These are phyloP conservation scores for Pseudogymnoascus sp. DNA, from an alignment of 2,329 filamentous ascomycete species.

Conservation along the genomic window DNA sequence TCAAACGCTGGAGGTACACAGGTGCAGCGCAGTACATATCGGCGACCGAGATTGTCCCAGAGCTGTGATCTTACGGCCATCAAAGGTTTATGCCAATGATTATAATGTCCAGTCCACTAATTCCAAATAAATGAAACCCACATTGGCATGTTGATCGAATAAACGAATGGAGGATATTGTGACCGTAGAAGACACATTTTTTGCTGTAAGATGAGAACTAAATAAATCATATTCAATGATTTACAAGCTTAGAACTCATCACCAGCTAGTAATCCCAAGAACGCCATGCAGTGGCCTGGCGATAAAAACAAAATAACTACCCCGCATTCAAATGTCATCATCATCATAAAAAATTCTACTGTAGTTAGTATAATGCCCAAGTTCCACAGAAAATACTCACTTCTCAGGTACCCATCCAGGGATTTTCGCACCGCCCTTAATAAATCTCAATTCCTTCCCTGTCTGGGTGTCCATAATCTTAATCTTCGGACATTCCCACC, in stretches of 20 bases:
- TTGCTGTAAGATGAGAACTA: neutral
- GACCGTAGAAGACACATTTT: neutral
- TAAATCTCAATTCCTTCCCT: conserved; percentile 14
- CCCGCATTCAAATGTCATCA: neutral
- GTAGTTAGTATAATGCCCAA: neutral
- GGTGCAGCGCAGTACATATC: conserved; percentile 5
- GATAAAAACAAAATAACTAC: neutral
- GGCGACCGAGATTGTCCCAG: neutral
- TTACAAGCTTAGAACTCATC: neutral
- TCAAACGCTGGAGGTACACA: conserved; percentile 17
- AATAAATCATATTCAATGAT: neutral
- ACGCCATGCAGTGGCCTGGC: neutral
- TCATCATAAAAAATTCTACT: neutral
- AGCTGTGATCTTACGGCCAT: neutral
- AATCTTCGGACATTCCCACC: conserved; percentile 23
- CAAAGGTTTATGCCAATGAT: neutral
- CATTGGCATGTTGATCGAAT: neutral
- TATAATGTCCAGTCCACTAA: neutral
- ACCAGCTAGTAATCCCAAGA: neutral
- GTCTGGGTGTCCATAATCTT: conserved; percentile 17
- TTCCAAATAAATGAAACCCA: neutral
- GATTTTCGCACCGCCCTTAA: conserved; percentile 19
- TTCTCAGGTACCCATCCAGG: conserved; percentile 16
- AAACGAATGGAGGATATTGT: neutral
- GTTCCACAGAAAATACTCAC: conserved; percentile 13